Conservation (phyloP, 208 protist species). For the Perkinsela sp. region DNA sequence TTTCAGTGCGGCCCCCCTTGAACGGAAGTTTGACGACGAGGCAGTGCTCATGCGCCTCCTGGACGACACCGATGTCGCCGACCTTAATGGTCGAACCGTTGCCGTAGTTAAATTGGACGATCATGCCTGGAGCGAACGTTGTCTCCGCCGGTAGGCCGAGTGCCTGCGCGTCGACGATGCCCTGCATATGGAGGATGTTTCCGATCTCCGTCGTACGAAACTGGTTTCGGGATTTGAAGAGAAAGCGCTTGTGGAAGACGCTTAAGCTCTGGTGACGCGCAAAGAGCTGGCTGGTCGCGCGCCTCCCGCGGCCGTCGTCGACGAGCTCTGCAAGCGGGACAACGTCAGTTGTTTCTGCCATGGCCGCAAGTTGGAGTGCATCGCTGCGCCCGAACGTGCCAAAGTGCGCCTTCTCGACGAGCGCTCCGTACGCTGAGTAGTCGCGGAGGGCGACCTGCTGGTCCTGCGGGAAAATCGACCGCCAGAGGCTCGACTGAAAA, state of each 20-base stretch:
- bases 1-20: background rate
- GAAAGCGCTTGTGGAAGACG: background rate
- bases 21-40: background rate
- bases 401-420: constrained; percentile 1
- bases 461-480: background rate
- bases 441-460: background rate
- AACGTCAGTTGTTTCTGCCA: background rate
- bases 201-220: background rate
- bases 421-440: background rate
- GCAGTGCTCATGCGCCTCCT: background rate
- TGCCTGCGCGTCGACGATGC: background rate
- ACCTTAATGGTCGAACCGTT: background rate
- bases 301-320: background rate
- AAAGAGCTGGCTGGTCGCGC: background rate
- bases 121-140: background rate
- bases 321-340: background rate
- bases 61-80: background rate
- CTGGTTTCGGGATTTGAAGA: background rate
- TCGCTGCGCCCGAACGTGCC: background rate
- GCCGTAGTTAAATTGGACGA: background rate
- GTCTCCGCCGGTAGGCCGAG: background rate
- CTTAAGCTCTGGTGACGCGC: background rate
- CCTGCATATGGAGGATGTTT: background rate
- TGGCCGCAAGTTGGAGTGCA: background rate
- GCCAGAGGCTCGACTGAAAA: background rate